Evolutionary conservation across 352 stramenopile species (phyloP), one percentile per base, ranked within the genome.

Genomic region (Phytopythium aichiense): DNA sequence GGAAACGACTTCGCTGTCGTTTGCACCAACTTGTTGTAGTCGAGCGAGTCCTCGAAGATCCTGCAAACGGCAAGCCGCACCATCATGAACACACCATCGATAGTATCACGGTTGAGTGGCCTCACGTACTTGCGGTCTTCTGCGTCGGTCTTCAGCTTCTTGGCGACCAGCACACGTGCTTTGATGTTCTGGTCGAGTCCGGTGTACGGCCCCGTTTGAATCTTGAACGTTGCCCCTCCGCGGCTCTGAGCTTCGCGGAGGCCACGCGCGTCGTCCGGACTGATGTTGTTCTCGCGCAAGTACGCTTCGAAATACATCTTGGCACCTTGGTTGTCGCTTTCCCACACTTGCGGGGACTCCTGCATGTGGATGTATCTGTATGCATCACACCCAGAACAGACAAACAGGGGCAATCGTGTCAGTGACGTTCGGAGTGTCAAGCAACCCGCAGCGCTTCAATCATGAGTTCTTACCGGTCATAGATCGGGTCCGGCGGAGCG

Each of bases 241-340:
- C 87, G 83, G 25, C 75, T 66, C 68, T 93, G 84, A 0, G 79
- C 81, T 28, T 95, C 83, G 13, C 72, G 73, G 43, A 95, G 70
- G 8, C 72, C 71, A 15, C 69, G 70, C 9, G 80, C 77, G 56
- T 95, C 83, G 53, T 92, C 80, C 30, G 74, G 63, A 46, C 77
- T 87, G 46, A 95, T 87, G 40, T 79, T 83, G 61, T 90, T 87
- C 37, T 94, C 84, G 4, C 80, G 77, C 61, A 92, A 60, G 35
- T 95, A 94, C 20, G 79, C 72, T 52, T 94, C 78, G 28, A 95
- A 95, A 64, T 88, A 92, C 64, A 78, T 83, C 38, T 87, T 88
- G 6, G 89, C 78, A 49, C 70, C 88, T 38, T 95, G 83, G 57
- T 74, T 93, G 33, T 94, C 87, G 38, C 63, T 90, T 64, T 93